These are phyloP conservation scores for Salvia hispanica DNA, from an alignment of 257 asterid genomes.

Conservation along the genomic window DNA sequence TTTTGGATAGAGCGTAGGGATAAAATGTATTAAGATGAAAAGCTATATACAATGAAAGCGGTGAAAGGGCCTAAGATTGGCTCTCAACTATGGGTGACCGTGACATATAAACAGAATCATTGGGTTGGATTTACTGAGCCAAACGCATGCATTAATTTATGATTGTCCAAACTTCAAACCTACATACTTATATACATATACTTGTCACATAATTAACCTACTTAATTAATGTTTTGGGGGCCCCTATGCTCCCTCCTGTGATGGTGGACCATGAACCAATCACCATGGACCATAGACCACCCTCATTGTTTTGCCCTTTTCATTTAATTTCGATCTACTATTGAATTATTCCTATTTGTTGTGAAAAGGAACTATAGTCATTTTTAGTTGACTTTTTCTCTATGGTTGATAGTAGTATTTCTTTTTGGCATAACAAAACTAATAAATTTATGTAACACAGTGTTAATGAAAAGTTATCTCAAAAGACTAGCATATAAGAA, in stretches of 20 bases:
- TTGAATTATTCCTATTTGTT: neutral
- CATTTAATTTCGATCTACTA: neutral
- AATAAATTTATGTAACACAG: neutral
- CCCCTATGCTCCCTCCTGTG: constrained; percentile 25
- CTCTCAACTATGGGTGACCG: constrained; percentile 16
- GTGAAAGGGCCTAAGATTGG: constrained; percentile 35
- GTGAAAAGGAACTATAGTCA: neutral
- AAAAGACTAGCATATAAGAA: no score
- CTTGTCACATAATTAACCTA: neutral
- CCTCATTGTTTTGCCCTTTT: neutral
- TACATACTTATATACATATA: neutral
- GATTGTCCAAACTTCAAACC: constrained; percentile 19
- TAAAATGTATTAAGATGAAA: no score
- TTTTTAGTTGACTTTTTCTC: constrained; percentile 7
- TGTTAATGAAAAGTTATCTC: no score
- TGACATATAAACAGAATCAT: constrained; percentile 21
- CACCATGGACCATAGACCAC: constrained; percentile 18
- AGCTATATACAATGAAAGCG: constrained; percentile 12
- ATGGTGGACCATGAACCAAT: constrained; percentile 29
- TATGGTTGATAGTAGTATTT: neutral
- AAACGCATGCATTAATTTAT: constrained; percentile 29
- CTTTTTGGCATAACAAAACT: neutral
- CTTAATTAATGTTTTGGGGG: constrained; percentile 26
- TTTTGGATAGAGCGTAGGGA: no score
- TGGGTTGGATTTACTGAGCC: constrained; percentile 12